Percentiles rank a stretch among this genome's conserved stretches.
Conservation (phyloP, 768 basidiomycete species). For the Cystoderma amianthinum region DNA sequence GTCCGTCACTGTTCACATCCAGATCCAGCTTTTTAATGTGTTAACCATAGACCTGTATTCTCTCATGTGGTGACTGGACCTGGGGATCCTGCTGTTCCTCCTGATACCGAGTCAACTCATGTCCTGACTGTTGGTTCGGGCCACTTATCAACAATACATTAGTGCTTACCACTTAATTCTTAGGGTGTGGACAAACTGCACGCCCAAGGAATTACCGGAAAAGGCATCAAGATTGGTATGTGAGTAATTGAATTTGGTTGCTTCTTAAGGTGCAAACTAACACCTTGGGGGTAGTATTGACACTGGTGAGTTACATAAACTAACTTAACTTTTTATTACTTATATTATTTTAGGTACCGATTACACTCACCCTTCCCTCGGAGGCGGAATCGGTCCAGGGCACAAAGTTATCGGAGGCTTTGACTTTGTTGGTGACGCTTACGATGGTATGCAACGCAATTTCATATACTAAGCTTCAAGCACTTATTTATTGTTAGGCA, state of each 20-base stretch:
- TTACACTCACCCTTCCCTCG: conserved; percentile 49
- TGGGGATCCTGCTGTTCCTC: conserved; percentile 32
- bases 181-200: conserved; percentile 63
- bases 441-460: conserved; percentile 24
- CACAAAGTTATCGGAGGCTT: conserved; percentile 45
- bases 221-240: conserved; percentile 65
- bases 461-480: neutral
- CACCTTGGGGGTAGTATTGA: too few relatives aligned
- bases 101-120: conserved; percentile 44
- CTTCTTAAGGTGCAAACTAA: too few relatives aligned
- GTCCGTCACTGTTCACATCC: conserved; percentile 3
- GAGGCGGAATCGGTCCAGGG: conserved; percentile 48
- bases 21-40: conserved; percentile 1
- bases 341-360: conserved; percentile 32
- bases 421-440: conserved; percentile 54
- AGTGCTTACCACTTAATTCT: conserved; percentile 1
- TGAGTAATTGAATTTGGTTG: too few relatives aligned
- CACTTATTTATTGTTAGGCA: conserved; percentile 14
- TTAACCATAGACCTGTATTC: conserved; percentile 33
- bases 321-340: too few relatives aligned
- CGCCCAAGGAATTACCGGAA: conserved; percentile 52
- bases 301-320: too few relatives aligned
- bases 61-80: conserved; percentile 31
- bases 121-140: conserved; percentile 37
- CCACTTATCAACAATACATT: conserved; percentile 8